These are phyloP conservation scores for Macaranga tanarius DNA, from an alignment of 441 rosid species.

Conservation along the genomic window DNA sequence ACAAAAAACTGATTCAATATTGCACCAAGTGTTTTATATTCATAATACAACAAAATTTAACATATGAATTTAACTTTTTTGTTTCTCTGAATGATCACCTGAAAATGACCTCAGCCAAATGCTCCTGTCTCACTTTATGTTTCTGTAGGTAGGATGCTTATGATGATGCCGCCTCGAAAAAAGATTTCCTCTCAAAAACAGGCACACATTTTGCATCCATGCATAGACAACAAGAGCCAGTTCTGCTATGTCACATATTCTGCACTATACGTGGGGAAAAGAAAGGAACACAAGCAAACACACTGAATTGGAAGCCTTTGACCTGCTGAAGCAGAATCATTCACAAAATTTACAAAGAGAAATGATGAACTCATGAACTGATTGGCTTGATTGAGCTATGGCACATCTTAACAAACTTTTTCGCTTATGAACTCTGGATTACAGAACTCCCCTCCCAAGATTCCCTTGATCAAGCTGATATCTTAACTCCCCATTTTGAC, in stretches of 20 bases:
- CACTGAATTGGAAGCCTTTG: constrained; percentile 40
- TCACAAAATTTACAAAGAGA: constrained; percentile 41
- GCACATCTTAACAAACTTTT: constrained; percentile 26
- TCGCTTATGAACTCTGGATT: constrained; percentile 22
- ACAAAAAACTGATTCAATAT: constrained; percentile 33
- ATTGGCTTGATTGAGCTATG: constrained; percentile 37
- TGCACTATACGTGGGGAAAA: constrained; percentile 32
- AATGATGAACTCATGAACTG: constrained; percentile 31
- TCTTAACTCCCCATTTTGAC: constrained; percentile 32
- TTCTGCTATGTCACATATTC: constrained; percentile 30
- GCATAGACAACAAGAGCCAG: constrained; percentile 33
- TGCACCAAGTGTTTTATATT: constrained; percentile 28
- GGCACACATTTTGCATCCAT: constrained; percentile 28
- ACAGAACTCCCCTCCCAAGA: constrained; percentile 34
- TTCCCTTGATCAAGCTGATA: constrained; percentile 30
- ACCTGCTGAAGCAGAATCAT: constrained; percentile 35
- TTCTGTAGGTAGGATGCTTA: constrained; percentile 23
- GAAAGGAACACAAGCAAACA: constrained; percentile 42
- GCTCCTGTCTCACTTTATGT: constrained; percentile 30
- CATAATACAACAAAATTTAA: constrained; percentile 37
- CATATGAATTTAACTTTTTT: constrained; percentile 35
- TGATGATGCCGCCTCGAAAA: constrained; percentile 20
- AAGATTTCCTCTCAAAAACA: constrained; percentile 24
- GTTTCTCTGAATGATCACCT: constrained; percentile 47
- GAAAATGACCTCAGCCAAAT: constrained; percentile 31